phyloP scores from a whole-genome alignment of 768 basidiomycete species.

The Aureoboletus auriporus region DNA sequence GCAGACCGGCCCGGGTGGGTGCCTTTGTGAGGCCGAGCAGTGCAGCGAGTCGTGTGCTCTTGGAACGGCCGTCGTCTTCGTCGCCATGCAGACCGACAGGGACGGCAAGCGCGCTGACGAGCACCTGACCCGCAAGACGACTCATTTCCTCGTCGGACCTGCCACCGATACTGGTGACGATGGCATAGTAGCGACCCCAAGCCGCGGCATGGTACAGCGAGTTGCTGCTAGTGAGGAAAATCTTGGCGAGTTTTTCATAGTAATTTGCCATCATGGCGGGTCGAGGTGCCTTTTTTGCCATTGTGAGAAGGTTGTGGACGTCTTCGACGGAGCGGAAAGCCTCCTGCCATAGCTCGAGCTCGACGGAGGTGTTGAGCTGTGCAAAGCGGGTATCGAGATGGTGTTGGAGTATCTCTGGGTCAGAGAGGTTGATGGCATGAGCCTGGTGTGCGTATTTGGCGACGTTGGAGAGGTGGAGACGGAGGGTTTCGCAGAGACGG shows the following conservation, averaged over 20 bases:
- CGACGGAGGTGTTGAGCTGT: conserved; percentile 93
- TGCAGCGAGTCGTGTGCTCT: conserved; percentile 75
- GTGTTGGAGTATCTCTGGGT: conserved; percentile 90
- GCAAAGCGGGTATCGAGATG: conserved; percentile 97
- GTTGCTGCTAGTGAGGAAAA: conserved; percentile 94
- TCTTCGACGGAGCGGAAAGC: conserved; percentile 98
- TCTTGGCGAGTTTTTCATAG: conserved; percentile 95
- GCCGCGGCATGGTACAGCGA: conserved; percentile 96
- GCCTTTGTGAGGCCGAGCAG: conserved; percentile 79
- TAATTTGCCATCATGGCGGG: conserved; percentile 98
- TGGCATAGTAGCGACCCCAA: conserved; percentile 81
- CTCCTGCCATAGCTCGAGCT: conserved; percentile 98
- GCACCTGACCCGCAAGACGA: conserved; percentile 83
- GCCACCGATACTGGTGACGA: conserved; percentile 68
- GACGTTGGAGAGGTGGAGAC: conserved; percentile 90
- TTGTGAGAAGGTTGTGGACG: conserved; percentile 90
- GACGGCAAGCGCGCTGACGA: conserved; percentile 90
- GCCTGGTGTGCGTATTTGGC: conserved; percentile 93
- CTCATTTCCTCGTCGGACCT: conserved; percentile 75
- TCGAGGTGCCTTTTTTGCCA: conserved; percentile 90
- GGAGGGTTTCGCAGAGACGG: conserved; percentile 91
- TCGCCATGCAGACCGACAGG: conserved; percentile 68
- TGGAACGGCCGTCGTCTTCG: conserved; percentile 54
- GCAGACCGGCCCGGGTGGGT: conserved; percentile 82
- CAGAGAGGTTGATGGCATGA: conserved; percentile 92